phyloP scores from a whole-genome alignment of 495 filamentous ascomycete species.

The Neurospora sp. region DNA sequence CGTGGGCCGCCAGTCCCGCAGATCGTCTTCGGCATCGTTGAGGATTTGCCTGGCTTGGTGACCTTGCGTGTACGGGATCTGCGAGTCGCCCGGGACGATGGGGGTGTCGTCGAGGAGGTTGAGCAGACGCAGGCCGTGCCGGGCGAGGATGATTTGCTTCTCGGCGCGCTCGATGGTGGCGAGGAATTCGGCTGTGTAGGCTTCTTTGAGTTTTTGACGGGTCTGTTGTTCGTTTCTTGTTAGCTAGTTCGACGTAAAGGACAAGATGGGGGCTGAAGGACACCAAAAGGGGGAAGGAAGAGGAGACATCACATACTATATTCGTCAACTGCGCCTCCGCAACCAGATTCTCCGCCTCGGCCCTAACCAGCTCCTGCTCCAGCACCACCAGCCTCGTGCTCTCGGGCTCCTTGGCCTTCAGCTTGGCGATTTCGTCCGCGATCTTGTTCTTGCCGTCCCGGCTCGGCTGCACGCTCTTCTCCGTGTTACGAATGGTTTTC shows the following conservation, averaged over 20 bases:
- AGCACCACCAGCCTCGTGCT: conserved; percentile 65
- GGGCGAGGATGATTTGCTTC: conserved; percentile 88
- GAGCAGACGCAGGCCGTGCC: conserved; percentile 75
- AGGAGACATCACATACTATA: conserved; percentile 45
- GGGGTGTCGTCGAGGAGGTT: conserved; percentile 86
- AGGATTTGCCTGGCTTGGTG: conserved; percentile 66
- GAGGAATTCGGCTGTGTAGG: conserved; percentile 75
- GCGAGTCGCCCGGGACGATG: conserved; percentile 74
- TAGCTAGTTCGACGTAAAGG: neutral
- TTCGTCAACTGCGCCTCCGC: conserved; percentile 96
- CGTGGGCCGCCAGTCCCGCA: conserved; percentile 55
- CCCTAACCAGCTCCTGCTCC: conserved; percentile 91
- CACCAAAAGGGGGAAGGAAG: neutral
- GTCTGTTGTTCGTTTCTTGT: conserved; percentile 41
- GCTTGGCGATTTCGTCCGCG: conserved; percentile 75
- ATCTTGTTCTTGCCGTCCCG: conserved; percentile 77
- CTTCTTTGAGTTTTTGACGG: conserved; percentile 85
- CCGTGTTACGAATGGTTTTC: conserved; percentile 88
- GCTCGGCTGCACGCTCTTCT: conserved; percentile 84
- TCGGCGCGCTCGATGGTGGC: conserved; percentile 90
- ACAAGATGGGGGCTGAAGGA: neutral
- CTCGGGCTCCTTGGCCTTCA: conserved; percentile 82
- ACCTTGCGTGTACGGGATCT: conserved; percentile 52
- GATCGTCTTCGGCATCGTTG: conserved; percentile 86
- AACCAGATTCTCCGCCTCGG: conserved; percentile 89